These are phyloP conservation scores for Pezicula neosporulosa DNA, from an alignment of 2,329 filamentous ascomycete genomes.

Conservation along the genomic window DNA sequence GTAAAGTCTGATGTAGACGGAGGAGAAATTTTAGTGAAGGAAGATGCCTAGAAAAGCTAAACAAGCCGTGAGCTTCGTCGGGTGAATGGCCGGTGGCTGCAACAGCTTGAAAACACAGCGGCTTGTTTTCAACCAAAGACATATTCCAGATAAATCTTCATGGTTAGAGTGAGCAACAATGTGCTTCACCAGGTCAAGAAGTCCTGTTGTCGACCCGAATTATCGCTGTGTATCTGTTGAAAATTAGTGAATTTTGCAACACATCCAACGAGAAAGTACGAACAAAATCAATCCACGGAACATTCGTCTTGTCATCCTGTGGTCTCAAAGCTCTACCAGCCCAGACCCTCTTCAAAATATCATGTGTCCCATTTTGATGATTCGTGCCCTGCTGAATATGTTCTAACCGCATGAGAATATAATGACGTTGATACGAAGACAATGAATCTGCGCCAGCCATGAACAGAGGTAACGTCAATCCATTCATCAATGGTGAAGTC, in stretches of 20 bases:
- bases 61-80: no score
- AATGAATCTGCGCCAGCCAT: neutral
- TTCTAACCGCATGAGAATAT: neutral
- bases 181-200: neutral
- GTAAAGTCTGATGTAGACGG: no score
- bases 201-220: neutral
- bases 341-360: neutral
- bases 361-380: neutral
- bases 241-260: neutral
- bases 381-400: conserved; percentile 1
- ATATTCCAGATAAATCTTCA: no score
- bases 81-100: no score
- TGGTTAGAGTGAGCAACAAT: no score
- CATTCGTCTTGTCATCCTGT: neutral
- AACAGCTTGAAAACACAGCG: no score
- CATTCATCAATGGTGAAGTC: neutral
- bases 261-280: neutral
- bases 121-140: no score
- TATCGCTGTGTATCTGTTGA: neutral
- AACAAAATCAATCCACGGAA: conserved; percentile 1
- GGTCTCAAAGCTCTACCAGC: conserved; percentile 1
- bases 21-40: no score
- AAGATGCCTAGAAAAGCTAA: no score
- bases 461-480: neutral
- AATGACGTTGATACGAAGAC: neutral